Evolutionary conservation across 1,284 basidiomycete species (phyloP), one percentile per base, ranked within the genome.

Genomic region (Ustilago loliicola): DNA sequence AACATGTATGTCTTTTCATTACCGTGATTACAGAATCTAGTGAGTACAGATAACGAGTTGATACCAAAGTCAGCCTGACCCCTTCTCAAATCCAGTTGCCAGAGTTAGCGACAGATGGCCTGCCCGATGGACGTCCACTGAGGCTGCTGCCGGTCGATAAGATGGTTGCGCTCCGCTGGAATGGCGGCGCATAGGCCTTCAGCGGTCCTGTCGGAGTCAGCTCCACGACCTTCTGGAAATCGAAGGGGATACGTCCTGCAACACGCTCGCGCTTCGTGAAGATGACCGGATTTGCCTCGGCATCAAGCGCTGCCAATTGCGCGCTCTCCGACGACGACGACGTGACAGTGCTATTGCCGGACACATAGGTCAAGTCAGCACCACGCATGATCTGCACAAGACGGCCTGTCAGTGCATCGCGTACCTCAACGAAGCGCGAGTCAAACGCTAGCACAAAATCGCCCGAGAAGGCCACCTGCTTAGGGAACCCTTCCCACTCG

Each of bases 401-500:
- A 9, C 93, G 91, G 15, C 94, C 95, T 0, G 92, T 94, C 76
- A 93, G 88, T 79, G 93, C 90, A 83, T 97, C 93, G 34, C 96
- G 91, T 48, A 98, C 91, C 87, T 98, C 96, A 84, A 98, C 93
- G 88, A 98, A 98, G 32, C 93, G 91, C 19, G 91, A 89, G 85
- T 96, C 94, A 87, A 98, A 95, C 38, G 96, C 91, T 21, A 98
- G 90, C 58, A 98, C 89, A 81, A 95, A 96, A 0, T 94, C 94
- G 56, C 92, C 91, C 81, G 95, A 94, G 88, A 93, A 92, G 0
- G 94, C 94, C 30, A 95, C 93, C 63, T 77, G 68, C 53, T 73
- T 67, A 30, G 80, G 79, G 2, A 91, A 92, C 13, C 95, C 95
- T 87, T 98, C 96, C 95, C 96, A 98, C 86, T 98, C 95, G 81